A percentile compares a stretch with the other conserved stretches of the same genome.
Evolutionary conservation across 768 basidiomycete genomes (phyloP).

Genomic region (Paxillus involutus): DNA sequence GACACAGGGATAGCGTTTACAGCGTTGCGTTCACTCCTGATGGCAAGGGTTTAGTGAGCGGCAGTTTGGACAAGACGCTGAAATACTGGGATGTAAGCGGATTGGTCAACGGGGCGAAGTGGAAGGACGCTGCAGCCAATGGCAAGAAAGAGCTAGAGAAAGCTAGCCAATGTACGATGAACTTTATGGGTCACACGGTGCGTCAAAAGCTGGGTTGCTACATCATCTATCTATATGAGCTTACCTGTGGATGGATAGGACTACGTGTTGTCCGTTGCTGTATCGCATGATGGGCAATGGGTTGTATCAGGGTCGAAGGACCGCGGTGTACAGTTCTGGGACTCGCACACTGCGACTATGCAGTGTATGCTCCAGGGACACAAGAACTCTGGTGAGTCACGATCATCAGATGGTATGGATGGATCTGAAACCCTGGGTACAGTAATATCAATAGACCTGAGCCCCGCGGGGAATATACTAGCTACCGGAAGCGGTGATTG

Average conservation of each 20-base stretch:
- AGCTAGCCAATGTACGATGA: conserved; percentile 66
- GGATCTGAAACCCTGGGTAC: conserved; percentile 9
- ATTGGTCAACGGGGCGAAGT: conserved; percentile 30
- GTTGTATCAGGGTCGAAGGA: conserved; percentile 96
- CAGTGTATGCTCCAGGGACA: conserved; percentile 90
- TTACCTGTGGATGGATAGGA: conserved; percentile 40
- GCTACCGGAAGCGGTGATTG: conserved; percentile 75
- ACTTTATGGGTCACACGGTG: conserved; percentile 87
- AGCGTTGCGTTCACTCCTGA: conserved; percentile 93
- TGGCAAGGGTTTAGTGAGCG: conserved; percentile 84
- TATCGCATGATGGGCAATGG: conserved; percentile 92
- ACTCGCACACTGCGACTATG: conserved; percentile 71
- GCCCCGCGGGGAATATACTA: conserved; percentile 56
- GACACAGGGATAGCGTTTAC: conserved; percentile 85
- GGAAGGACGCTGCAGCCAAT: conserved; percentile 38
- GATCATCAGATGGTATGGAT: neutral
- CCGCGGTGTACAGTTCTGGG: conserved; percentile 94
- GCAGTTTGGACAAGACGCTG: conserved; percentile 86
- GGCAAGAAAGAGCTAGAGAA: conserved; percentile 51
- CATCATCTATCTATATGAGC: neutral
- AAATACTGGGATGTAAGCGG: conserved; percentile 79
- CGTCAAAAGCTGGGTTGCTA: conserved; percentile 17
- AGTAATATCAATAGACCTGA: conserved; percentile 76
- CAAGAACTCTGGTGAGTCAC: conserved; percentile 61
- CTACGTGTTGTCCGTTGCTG: conserved; percentile 72